Percentiles rank a stretch among this genome's conserved stretches.
Evolutionary conservation across 768 basidiomycete genomes (phyloP).

Genomic region (Leccinum ochraceum): DNA sequence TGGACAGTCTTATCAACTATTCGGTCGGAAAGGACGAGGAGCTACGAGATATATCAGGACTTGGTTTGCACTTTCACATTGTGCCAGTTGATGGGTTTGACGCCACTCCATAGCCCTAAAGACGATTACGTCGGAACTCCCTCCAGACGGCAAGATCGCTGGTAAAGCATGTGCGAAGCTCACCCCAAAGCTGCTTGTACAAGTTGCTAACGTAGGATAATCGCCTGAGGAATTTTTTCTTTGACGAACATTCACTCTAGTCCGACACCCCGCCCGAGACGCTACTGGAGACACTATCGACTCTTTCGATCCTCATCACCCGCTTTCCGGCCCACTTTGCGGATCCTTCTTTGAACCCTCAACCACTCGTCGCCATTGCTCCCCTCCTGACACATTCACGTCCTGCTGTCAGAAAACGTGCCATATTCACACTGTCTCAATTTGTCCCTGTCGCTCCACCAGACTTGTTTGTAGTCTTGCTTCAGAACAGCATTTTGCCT

Average conservation of each 20-base stretch:
- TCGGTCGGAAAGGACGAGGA: conserved; percentile 90
- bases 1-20: conserved; percentile 87
- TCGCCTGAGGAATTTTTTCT: not conserved
- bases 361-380: conserved; percentile 65
- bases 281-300: conserved; percentile 79
- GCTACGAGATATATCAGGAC: conserved; percentile 88
- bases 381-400: conserved; percentile 75
- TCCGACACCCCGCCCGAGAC: conserved; percentile 75
- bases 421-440: conserved; percentile 82
- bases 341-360: conserved; percentile 49
- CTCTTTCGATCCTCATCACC: conserved; percentile 84
- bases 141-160: conserved; percentile 78
- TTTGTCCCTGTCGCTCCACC: conserved; percentile 75
- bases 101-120: conserved; percentile 67
- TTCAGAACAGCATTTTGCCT: conserved; percentile 60
- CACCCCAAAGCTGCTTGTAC: conserved; percentile 77
- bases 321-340: conserved; percentile 76
- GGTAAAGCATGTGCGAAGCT: conserved; percentile 80
- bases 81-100: not conserved
- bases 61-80: conserved; percentile 54
- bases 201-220: conserved; percentile 68
- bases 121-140: conserved; percentile 90
- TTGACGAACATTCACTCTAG: conserved; percentile 35
- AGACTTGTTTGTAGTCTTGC: conserved; percentile 59
- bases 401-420: conserved; percentile 89